Base-by-base conservation (phyloP, 2,329 filamentous ascomycete genomes). In the Fusarium coffeatum region DNA sequence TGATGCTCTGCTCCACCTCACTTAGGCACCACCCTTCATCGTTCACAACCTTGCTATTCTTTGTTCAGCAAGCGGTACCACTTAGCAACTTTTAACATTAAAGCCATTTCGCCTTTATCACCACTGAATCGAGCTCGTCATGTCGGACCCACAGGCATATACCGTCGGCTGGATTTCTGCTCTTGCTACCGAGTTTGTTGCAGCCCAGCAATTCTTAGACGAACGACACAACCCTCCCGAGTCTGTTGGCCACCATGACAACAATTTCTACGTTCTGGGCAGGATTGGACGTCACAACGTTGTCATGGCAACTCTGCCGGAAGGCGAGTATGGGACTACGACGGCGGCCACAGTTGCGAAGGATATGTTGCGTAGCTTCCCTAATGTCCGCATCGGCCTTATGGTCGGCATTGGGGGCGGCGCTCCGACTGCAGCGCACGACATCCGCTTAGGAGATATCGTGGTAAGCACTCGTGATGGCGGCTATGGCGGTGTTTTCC, bases 151-250 rank as follows among this genome's bases (percentile, higher is more conserved):
- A 4, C 62, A 66, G 28, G 41, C 72, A 48, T 84, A 83, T 53
- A 81, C 76, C 0, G 76, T 84, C 12, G 82, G 81, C 23, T 84
- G 81, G 82, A 82, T 85, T 8, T 84, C 79, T 59, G 81, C 82
- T 16, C 59, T 83, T 4, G 23, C 16, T 3, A 76, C 69, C 0
- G 82, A 84, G 51, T 76, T 73, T 47, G 73, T 79, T 43, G 81
- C 82, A 10, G 81, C 82, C 6, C 68, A 69, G 37, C 69, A 55
- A 1, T 78, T 83, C 23, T 78, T 84, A 8, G 81, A 85, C 46
- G 78, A 83, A 67, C 40, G 74, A 46, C 78, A 83, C 50, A 75
- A 74, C 0, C 6, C 20, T 0, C 77, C 71, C 0, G 68, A 75
- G 34, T 18, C 77, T 77, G 43, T 75, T 25, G 20, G 59, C 5